Base-by-base conservation (phyloP, 2,329 filamentous ascomycete genomes). In the Cladosporium velox region DNA sequence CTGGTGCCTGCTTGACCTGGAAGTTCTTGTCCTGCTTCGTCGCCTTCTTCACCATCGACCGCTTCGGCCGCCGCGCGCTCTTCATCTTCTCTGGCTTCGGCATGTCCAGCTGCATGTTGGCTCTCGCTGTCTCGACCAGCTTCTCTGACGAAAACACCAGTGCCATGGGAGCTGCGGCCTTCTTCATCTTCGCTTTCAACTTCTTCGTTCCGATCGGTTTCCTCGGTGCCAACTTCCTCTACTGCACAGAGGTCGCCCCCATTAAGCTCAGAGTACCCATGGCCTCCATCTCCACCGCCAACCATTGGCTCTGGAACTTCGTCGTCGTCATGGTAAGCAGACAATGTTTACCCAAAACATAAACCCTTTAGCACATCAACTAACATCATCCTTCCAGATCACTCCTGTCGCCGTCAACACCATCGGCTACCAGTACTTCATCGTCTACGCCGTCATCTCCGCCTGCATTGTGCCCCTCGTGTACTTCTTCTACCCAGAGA, bases 21-120 rank as follows among this genome's bases (percentile, higher is more conserved):
- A 86, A 87, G 72, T 85, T 85, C 70, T 70, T 85, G 24, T 83
- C 81, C 35, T 83, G 81, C 21, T 81, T 84, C 72, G 73, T 84
- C 44, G 79, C 82, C 51, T 79, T 79, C 69, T 77, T 79, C 71
- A 79, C 77, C 67, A 78, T 81, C 67, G 79, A 81, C 69, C 57
- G 77, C 60, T 77, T 76, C 59, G 78, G 79, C 24, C 74, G 79
- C 59, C 72, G 79, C 21, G 76, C 77, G 11, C 72, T 81, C 1
- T 72, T 82, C 26, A 76, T 82, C 34, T 80, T 76, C 59, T 80
- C 80, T 30, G 80, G 80, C 4, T 69, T 79, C 32, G 74, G 70
- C 7, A 82, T 83, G 80, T 82, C 81, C 2, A 70, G 76, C 24
- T 87, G 84, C 74, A 87, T 87, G 85, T 69, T 83, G 5, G 79